Evolutionary conservation across 179 eudicot genomes (phyloP), one percentile per base, ranked within the genome.

Genomic region (Amaranthus tricolor): DNA sequence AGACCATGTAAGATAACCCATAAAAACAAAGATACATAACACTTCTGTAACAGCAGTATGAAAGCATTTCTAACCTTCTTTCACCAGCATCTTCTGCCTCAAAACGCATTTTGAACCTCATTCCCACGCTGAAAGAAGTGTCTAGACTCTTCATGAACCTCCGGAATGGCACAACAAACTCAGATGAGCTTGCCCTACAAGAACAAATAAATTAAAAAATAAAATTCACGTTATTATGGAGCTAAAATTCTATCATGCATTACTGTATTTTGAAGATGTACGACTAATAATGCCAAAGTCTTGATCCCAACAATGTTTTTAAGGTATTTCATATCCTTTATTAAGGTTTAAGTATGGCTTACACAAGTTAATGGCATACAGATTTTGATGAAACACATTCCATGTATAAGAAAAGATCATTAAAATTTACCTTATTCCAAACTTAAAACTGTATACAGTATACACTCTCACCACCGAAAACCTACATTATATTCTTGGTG

Each of bases 21-120:
- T n/a, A n/a, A 62, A 62, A 54, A 21, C 20, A 20, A 49, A 43
- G 40, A 31, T 31, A 31, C 6, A 20, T 4, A 40, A 45, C 49
- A 55, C 65, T 6, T 13, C 17, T 58, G 52, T 24, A 12, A 20
- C 51, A 52, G 62, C 51, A 52, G 56, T 63, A 54, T 21, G 17
- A 66, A 49, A 47, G 17, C 31, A 16, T 14, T 9, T 21, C 68
- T 53, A 65, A 90, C 97, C 98, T 93, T 83, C 92, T 87, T 65
- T 95, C 98, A 14, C 90, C 85, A n/a, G 97, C 81, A 76, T 95
- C 99, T 69, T 95, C 99, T 47, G 90, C 76, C 80, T 93, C 99
- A 72, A 80, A 82, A 15, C 93, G 90, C 90, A 89, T 87, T 85
- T 86, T 91, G 76, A 95, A 95, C 82, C 97, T 87, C 90, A 82